phyloP scores from a whole-genome alignment of 768 basidiomycete species.

The Phanerodontia chrysosporium region DNA sequence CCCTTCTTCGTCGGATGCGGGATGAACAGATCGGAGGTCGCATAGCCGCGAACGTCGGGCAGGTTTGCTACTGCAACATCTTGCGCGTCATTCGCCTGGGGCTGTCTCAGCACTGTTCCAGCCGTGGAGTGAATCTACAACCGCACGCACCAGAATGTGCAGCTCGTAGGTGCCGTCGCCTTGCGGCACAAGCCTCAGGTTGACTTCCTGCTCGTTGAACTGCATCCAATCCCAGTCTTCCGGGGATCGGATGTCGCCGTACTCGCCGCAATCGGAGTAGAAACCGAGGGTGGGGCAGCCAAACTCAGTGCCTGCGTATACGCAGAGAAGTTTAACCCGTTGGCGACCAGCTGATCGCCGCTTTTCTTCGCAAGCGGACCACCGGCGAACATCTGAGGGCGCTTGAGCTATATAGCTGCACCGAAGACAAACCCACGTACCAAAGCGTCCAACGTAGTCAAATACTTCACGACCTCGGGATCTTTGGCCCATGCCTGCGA shows the following conservation, averaged over 20 bases:
- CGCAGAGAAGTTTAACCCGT: slow-evolving; percentile 6
- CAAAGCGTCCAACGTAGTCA: slow-evolving; percentile 2
- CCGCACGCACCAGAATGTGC: slow-evolving; percentile 10
- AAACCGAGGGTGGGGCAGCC: not conserved
- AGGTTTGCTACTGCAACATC: slow-evolving; percentile 12
- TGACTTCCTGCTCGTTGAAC: slow-evolving; percentile 5
- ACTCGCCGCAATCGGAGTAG: not conserved
- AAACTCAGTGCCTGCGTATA: slow-evolving; percentile 15
- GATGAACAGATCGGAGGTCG: slow-evolving; percentile 11
- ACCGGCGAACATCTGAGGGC: slow-evolving; percentile 10
- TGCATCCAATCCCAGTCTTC: slow-evolving; percentile 15
- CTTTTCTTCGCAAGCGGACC: slow-evolving; percentile 8
- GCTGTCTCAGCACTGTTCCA: not conserved
- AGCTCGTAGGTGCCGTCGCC: slow-evolving; percentile 14
- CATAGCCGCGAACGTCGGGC: slow-evolving; percentile 7
- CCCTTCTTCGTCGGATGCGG: slow-evolving; percentile 16
- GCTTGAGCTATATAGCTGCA: not conserved
- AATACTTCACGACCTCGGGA: slow-evolving; percentile 6
- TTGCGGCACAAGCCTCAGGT: slow-evolving; percentile 9
- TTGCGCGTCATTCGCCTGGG: slow-evolving; percentile 12
- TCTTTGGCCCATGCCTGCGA: slow-evolving; percentile 14
- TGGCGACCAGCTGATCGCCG: slow-evolving; percentile 6
- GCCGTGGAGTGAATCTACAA: not conserved
- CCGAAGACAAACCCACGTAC: not conserved
- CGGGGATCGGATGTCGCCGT: too few species aligned